Evolutionary conservation across 495 filamentous ascomycete species (phyloP), one percentile per base, ranked within the genome.

Genomic region (Staphylotrichum longicolle): DNA sequence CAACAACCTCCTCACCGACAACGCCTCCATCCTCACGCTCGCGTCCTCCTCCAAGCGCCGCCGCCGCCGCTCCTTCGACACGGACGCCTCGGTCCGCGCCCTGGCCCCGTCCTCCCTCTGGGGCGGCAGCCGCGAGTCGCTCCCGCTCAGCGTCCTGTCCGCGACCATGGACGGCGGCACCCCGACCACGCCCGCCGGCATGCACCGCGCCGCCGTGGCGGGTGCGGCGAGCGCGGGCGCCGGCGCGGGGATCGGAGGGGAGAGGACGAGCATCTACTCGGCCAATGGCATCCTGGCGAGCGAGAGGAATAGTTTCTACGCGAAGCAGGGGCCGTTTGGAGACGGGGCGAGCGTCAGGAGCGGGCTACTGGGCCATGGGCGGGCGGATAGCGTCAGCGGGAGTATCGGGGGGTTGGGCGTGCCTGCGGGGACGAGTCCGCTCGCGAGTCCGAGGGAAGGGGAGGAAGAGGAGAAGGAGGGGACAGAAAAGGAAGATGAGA

Each of bases 21-120:
- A 98, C 70, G 94, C 94, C 1, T 96, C 92, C 15, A 93, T 98
- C 60, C 83, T 98, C 33, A 98, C 94, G 0, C 82, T 98, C n/a
- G 94, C 94, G 1, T 96, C 92, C 6, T 97, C 93, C 0, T 96
- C 92, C 27, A 96, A 97, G 72, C 85, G 88, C 34, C 88, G 91
- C 48, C 88, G 94, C 20, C 82, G 94, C 44, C 90, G 91, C 62
- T 96, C 91, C 1, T 82, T 97, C 68, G 94, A 98, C 73, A 98
- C 95, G 0, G 93, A 98, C 73, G 95, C 95, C 3, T 96, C 92
- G 0, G 88, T 97, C 15, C 91, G 94, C 47, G 94, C 91, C 3
- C 81, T 98, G 32, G 91, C 94, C 1, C 94, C 94, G 0, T 95
- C 91, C 0, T 96, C 91, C 0, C 76, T 96, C 1, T 98, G 91